Base-by-base conservation (phyloP, 1,284 basidiomycete genomes). In the Dichomitus squalens region DNA sequence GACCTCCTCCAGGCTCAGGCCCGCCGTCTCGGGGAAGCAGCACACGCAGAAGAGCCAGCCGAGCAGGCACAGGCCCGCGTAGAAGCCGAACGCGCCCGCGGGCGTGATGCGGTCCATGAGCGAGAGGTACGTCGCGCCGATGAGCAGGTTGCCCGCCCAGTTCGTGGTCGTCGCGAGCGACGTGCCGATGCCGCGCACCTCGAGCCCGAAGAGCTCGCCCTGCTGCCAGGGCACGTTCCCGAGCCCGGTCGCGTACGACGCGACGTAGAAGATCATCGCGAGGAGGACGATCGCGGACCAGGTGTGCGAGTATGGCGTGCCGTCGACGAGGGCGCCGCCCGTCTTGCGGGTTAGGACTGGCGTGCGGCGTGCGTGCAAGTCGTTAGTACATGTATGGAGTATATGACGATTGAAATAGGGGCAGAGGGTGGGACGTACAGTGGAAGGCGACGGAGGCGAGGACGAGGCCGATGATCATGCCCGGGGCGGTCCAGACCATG, bases 211-310 rank as follows among this genome's bases (percentile, higher is more conserved):
- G 25, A 94, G 80, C 70, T 94, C 92, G 59, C 90, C 90, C 70
- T 94, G 92, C 67, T 93, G 90, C 92, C 92, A 94, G 0, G 92
- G 91, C 0, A 93, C 88, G 67, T 93, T 93, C 7, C 84, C 85
- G 7, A 90, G 72, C 0, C 90, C 89, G 0, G 84, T 89, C 0
- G 90, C 92, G 68, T 93, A 95, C 6, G 87, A 90, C 1, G 88
- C 89, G 27, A 93, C 90, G 73, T 88, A 95, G 62, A 90, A 69
- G 60, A 93, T 85, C 90, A 94, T 93, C 23, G 87, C 84, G 18
- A 87, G 65, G 18, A 94, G 74, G n/a, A 94, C 87, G 55, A 90
- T 75, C 0, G 82, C 79, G 2, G 89, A 86, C 82, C 85, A 90
- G 6, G 78, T 71, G 14, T 75, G 78, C 2, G 89, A 80, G 69